Conservation (phyloP, 2,329 filamentous ascomycete species). For the Cryphonectria naterciae region DNA sequence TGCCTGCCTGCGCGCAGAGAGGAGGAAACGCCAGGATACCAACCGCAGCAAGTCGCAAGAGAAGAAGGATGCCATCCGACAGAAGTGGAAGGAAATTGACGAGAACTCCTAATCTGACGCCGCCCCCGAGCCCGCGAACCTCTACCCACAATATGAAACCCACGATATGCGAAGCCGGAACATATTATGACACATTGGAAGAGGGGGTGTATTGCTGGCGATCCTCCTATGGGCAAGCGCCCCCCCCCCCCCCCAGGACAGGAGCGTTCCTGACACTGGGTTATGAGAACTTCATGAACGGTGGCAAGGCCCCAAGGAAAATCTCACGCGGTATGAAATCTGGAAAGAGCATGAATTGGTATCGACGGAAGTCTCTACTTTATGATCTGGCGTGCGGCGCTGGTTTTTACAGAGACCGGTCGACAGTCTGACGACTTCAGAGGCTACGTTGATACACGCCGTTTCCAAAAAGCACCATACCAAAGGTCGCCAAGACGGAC, state of each 20-base stretch:
- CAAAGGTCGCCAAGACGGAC: conserved; percentile 78
- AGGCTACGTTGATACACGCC: conserved; percentile 44
- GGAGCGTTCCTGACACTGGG: background rate
- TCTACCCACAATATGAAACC: background rate
- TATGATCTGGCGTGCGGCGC: background rate
- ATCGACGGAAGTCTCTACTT: background rate
- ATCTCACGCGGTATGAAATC: background rate
- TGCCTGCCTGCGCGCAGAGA: conserved; percentile 79
- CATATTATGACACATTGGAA: background rate
- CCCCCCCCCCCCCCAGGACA: background rate
- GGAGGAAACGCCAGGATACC: conserved; percentile 73
- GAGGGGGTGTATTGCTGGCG: background rate
- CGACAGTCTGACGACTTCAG: background rate
- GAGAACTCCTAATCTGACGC: conserved; percentile 60
- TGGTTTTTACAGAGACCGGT: background rate
- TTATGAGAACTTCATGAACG: background rate
- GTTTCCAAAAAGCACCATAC: conserved; percentile 77
- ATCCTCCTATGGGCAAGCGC: background rate
- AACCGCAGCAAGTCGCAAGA: conserved; percentile 74
- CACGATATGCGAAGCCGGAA: background rate
- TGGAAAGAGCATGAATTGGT: background rate
- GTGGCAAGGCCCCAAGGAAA: background rate
- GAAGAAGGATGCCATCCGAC: conserved; percentile 75
- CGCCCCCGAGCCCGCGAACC: conserved; percentile 30
- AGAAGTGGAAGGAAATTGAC: conserved; percentile 79